A percentile compares a stretch with the other conserved stretches of the same genome.
Evolutionary conservation across 1,284 basidiomycete species (phyloP).

Genomic region (Ustilago cynodontis): DNA sequence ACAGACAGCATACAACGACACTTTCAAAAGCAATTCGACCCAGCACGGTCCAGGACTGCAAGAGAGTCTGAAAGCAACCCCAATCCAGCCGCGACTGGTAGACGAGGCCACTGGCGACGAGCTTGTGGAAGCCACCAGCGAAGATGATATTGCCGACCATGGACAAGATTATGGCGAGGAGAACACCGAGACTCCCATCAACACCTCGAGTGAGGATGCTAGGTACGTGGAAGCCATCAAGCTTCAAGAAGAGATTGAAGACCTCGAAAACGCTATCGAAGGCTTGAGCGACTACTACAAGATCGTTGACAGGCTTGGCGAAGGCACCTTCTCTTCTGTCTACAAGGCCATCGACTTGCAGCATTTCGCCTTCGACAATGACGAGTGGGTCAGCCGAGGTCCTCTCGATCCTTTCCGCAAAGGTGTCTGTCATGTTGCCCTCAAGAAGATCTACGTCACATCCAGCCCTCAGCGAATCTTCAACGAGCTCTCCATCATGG

Average conservation of each 20-base stretch:
- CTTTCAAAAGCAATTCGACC: not conserved
- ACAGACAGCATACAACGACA: not conserved
- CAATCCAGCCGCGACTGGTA: not conserved
- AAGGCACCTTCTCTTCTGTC: conserved; percentile 96
- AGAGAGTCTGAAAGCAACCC: not conserved
- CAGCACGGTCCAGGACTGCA: not conserved
- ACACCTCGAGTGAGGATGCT: conserved; percentile 44
- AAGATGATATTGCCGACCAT: conserved; percentile 21
- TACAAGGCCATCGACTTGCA: conserved; percentile 92
- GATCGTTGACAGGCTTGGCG: conserved; percentile 90
- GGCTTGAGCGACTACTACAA: conserved; percentile 77
- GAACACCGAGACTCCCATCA: conserved; percentile 21
- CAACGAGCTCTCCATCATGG: conserved; percentile 95
- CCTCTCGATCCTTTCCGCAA: conserved; percentile 43
- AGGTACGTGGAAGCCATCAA: conserved; percentile 43
- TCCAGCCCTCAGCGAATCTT: conserved; percentile 90
- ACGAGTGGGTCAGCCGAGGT: conserved; percentile 75
- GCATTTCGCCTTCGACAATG: conserved; percentile 83
- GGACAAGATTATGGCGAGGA: conserved; percentile 28
- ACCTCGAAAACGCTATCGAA: conserved; percentile 82
- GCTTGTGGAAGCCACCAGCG: conserved; percentile 17
- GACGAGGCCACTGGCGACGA: conserved; percentile 12
- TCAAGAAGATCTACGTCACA: conserved; percentile 97
- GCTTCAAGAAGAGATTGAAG: conserved; percentile 70
- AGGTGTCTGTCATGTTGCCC: conserved; percentile 80